Percentiles rank a stretch among this genome's conserved stretches.
These are phyloP conservation scores for Cetradonia linearis DNA, from an alignment of 495 filamentous ascomycete species.

Conservation along the genomic window DNA sequence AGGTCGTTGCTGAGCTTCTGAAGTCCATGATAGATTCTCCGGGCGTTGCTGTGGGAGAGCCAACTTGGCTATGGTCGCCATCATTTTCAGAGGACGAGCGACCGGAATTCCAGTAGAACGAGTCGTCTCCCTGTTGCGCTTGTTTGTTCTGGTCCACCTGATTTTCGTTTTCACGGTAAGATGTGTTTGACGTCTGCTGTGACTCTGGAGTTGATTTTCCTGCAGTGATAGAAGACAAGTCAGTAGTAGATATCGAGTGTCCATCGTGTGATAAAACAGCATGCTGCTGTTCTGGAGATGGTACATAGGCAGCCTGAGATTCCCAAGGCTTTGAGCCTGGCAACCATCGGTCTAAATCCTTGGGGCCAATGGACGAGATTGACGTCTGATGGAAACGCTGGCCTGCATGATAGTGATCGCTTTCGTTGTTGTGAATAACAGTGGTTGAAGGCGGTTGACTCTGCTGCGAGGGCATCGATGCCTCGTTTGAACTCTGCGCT, in stretches of 20 bases:
- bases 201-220: constrained; percentile 19
- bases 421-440: not conserved
- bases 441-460: not conserved
- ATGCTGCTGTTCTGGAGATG: constrained; percentile 17
- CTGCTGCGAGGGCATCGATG: constrained; percentile 7
- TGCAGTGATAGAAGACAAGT: constrained; percentile 16
- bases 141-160: constrained; percentile 2
- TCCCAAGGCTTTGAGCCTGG: constrained; percentile 17
- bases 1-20: constrained; percentile 5
- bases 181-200: constrained; percentile 24
- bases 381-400: constrained; percentile 16
- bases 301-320: constrained; percentile 3
- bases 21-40: constrained; percentile 8
- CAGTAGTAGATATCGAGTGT: constrained; percentile 17
- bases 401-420: constrained; percentile 1
- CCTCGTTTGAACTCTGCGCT: not conserved
- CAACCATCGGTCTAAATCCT: constrained; percentile 17
- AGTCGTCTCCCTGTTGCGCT: constrained; percentile 21
- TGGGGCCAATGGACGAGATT: constrained; percentile 10
- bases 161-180: constrained; percentile 18
- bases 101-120: constrained; percentile 25
- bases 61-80: constrained; percentile 14
- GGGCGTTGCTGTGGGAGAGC: constrained; percentile 14
- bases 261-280: constrained; percentile 15
- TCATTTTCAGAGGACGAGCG: constrained; percentile 22